A percentile compares a stretch with the other conserved stretches of the same genome.
phyloP scores from a whole-genome alignment of 1,139 yeast species.

The Geotrichum siamense region DNA sequence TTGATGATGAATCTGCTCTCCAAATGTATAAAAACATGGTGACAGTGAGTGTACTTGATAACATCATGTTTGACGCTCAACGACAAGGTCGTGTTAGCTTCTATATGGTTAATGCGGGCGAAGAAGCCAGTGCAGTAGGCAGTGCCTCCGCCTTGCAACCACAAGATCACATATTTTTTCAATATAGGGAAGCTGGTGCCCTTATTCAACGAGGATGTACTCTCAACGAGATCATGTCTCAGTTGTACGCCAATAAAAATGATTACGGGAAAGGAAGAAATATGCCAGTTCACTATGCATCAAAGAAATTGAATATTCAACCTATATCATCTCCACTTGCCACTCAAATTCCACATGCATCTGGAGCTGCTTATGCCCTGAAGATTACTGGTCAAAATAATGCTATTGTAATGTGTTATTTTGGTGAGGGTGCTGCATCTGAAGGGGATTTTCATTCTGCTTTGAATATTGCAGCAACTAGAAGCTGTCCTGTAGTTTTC shows the following conservation, averaged over 20 bases:
- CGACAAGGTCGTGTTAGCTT: conserved; percentile 35
- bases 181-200: conserved; percentile 35
- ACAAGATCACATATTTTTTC: conserved; percentile 32
- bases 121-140: conserved; percentile 36
- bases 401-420: conserved; percentile 31
- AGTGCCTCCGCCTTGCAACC: conserved; percentile 33
- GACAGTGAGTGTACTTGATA: conserved; percentile 30
- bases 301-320: conserved; percentile 30
- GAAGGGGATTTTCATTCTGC: conserved; percentile 38
- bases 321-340: conserved; percentile 36
- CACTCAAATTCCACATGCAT: conserved; percentile 36
- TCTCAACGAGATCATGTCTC: conserved; percentile 32
- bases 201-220: conserved; percentile 34
- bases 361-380: conserved; percentile 36
- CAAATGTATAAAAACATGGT: conserved; percentile 34
- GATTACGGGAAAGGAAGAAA: conserved; percentile 33
- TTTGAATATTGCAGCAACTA: conserved; percentile 35
- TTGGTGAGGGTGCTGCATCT: conserved; percentile 38
- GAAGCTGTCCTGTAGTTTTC: conserved; percentile 33
- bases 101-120: conserved; percentile 37
- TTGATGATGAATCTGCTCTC: conserved; percentile 26
- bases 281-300: conserved; percentile 36
- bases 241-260: conserved; percentile 31
- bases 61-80: conserved; percentile 36
- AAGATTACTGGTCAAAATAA: conserved; percentile 28